phyloP scores from a whole-genome alignment of 768 basidiomycete genomes.

The Phanerochaete sordida region DNA sequence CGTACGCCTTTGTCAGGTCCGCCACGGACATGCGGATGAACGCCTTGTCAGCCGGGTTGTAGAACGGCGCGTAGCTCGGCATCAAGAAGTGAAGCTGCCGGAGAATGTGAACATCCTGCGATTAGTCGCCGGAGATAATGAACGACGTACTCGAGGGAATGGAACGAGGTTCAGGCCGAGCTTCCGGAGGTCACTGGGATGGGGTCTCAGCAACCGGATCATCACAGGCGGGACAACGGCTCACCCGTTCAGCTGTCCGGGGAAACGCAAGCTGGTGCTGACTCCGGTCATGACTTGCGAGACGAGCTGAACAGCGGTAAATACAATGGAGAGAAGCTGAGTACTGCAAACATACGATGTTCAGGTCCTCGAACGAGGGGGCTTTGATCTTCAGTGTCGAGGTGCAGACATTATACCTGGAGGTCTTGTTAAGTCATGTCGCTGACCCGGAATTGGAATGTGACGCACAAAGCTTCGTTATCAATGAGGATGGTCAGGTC shows the following conservation, averaged over 20 bases:
- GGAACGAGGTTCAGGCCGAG: constrained; percentile 93
- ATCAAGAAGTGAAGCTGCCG: constrained; percentile 90
- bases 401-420: constrained; percentile 69
- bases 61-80: constrained; percentile 91
- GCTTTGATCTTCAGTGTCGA: constrained; percentile 61
- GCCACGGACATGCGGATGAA: constrained; percentile 60
- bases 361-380: constrained; percentile 66
- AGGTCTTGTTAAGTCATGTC: background rate
- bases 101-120: constrained; percentile 1
- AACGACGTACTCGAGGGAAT: constrained; percentile 77
- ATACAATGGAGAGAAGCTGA: background rate
- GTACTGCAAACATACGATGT: constrained; percentile 44
- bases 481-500: constrained; percentile 85
- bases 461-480: constrained; percentile 76
- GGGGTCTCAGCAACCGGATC: constrained; percentile 1
- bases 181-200: constrained; percentile 74
- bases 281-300: constrained; percentile 93
- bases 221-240: constrained; percentile 12
- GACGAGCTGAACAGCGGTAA: constrained; percentile 47
- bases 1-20: constrained; percentile 75
- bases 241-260: constrained; percentile 89
- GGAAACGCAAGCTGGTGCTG: constrained; percentile 88
- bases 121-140: background rate
- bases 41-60: constrained; percentile 55
- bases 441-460: no score